These are phyloP conservation scores for Entamoeba histolytica DNA, from an alignment of 208 protist species.

Conservation along the genomic window DNA sequence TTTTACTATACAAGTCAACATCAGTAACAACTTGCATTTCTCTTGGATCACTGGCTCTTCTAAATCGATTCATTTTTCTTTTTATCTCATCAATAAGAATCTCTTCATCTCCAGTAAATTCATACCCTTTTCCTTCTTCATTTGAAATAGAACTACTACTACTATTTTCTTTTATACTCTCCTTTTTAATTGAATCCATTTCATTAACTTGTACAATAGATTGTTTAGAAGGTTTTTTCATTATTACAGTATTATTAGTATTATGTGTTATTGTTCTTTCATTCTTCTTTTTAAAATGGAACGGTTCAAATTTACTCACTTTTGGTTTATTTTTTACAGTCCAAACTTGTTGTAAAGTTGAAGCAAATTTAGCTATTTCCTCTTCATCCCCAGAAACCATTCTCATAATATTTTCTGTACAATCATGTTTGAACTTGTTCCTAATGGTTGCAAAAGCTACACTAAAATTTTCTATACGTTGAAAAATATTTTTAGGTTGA, in stretches of 20 bases:
- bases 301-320: too few species aligned
- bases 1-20: too few species aligned
- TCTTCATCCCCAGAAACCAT: neutral
- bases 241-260: neutral
- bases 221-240: neutral
- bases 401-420: neutral
- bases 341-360: neutral
- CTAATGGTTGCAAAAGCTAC: neutral
- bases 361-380: neutral
- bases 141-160: neutral
- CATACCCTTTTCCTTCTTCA: neutral
- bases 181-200: neutral
- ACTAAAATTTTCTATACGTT: neutral
- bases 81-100: neutral
- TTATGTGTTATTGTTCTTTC: neutral
- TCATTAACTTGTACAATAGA: neutral
- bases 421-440: neutral
- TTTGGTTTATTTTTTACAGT: neutral
- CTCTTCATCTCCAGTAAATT: neutral
- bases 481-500: neutral
- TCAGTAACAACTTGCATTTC: neutral
- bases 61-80: neutral
- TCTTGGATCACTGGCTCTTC: neutral
- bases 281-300: too few species aligned
- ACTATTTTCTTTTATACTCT: neutral